phyloP scores from a whole-genome alignment of 1,139 yeast species.

The Kodamaea derodonti region DNA sequence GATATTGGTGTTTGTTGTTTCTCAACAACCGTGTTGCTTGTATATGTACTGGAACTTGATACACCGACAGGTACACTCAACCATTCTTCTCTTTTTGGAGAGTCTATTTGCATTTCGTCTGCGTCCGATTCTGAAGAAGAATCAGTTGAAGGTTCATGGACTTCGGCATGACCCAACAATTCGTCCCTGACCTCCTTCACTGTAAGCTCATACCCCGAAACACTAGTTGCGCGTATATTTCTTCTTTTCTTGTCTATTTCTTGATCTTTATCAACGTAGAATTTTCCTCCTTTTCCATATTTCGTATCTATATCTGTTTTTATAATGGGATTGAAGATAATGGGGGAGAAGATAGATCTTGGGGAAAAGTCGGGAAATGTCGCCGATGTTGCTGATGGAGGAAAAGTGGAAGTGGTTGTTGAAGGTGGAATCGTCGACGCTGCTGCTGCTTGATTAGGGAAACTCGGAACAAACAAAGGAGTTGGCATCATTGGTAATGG shows the following conservation, averaged over 20 bases:
- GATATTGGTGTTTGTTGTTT: neutral
- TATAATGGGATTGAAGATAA: conserved; percentile 74
- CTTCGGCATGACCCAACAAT: neutral
- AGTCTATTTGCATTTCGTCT: conserved; percentile 18
- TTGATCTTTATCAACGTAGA: conserved; percentile 49
- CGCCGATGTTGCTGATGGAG: neutral
- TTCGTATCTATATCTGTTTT: conserved; percentile 74
- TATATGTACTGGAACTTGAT: neutral
- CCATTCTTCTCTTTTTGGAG: conserved; percentile 7
- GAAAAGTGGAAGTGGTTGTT: neutral
- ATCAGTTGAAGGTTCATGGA: conserved; percentile 16
- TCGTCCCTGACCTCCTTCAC: conserved; percentile 8
- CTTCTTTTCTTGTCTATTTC: conserved; percentile 19
- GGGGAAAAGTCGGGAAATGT: neutral
- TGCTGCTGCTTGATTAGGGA: neutral
- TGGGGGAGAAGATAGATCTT: conserved; percentile 72
- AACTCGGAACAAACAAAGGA: conserved; percentile 25
- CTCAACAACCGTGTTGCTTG: neutral
- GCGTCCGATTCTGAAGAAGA: conserved; percentile 38
- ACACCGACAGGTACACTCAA: neutral
- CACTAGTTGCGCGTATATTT: conserved; percentile 39
- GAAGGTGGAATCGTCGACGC: no score
- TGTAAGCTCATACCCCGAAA: conserved; percentile 28
- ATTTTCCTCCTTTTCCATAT: conserved; percentile 83
- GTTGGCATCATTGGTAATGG: conserved; percentile 65